Evolutionary conservation across 108 stramenopile species (phyloP), one percentile per base, ranked within the genome.

Genomic region (Mediolabrus comicus): DNA sequence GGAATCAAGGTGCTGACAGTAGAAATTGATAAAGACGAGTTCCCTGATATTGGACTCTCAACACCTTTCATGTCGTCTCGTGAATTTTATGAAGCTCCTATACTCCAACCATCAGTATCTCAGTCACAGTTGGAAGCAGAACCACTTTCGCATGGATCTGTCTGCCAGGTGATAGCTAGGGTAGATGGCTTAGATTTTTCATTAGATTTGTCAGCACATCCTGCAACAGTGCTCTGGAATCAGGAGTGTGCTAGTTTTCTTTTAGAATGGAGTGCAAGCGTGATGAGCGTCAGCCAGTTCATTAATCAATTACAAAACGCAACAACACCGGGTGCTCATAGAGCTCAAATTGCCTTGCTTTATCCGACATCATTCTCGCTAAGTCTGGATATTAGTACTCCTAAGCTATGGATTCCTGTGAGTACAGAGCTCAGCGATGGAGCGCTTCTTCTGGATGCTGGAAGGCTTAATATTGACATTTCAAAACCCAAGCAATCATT

Each of bases 161-260:
- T 86, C 1, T 92, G 89, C 46, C 82, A 87, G 27, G 53, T 88
- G 3, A 81, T 67, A 9, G 82, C 86, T 9, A 53, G 74, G 0
- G 75, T 70, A 29, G 75, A 79, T n/a, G 70, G 59, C 14, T 71
- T 60, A n/a, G 30, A 58, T 14, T 59, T 77, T 14, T 77, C 81
- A 56, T 41, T 92, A 3, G 76, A 76, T 43, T 56, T 92, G 34
- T 77, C 87, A 11, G 79, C 89, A 46, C 86, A 86, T 49, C 87
- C 88, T 29, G 87, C 86, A 2, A 92, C 92, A 7, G 68, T 92
- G 25, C 58, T 92, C 7, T 92, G 87, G 87, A 92, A 84, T 51
- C 79, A 77, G 41, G 58, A 69, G 41, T 88, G 87, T 41, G 77
- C 57, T 35, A 16, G 14, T 55, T 25, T 27, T 6, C 10, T 65